These are phyloP conservation scores for Lasiosphaeria miniovina DNA, from an alignment of 495 filamentous ascomycete species.

Conservation along the genomic window DNA sequence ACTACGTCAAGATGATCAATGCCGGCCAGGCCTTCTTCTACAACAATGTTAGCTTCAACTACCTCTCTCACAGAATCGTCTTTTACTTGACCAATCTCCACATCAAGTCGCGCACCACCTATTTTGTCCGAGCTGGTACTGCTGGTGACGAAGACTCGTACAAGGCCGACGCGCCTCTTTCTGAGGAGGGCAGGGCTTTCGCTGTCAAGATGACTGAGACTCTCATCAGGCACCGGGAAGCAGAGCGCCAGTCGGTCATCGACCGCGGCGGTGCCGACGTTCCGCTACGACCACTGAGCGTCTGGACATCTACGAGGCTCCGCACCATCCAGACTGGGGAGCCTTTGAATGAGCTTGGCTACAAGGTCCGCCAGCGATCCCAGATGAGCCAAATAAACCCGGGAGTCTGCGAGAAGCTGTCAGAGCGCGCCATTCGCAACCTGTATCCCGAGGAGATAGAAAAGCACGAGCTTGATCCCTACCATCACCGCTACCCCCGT, in stretches of 20 bases:
- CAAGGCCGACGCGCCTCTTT: slow-evolving; percentile 83
- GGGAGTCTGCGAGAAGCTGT: slow-evolving; percentile 89
- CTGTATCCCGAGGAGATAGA: slow-evolving; percentile 85
- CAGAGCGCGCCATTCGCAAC: slow-evolving; percentile 67
- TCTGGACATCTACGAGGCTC: slow-evolving; percentile 92
- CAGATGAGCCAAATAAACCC: slow-evolving; percentile 98
- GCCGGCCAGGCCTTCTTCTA: slow-evolving; percentile 88
- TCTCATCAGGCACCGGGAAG: slow-evolving; percentile 74
- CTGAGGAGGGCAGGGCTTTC: slow-evolving; percentile 78
- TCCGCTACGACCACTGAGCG: slow-evolving; percentile 73
- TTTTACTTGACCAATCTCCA: slow-evolving; percentile 98
- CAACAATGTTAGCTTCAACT: slow-evolving; percentile 94
- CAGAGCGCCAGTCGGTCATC: slow-evolving; percentile 67
- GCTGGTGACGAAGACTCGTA: slow-evolving; percentile 77
- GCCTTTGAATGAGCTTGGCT: slow-evolving; percentile 71
- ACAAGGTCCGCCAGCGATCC: slow-evolving; percentile 81
- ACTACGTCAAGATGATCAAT: slow-evolving; percentile 99
- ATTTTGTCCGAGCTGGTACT: slow-evolving; percentile 79
- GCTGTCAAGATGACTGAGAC: slow-evolving; percentile 83
- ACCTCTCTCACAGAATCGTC: slow-evolving; percentile 92
- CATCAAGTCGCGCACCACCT: slow-evolving; percentile 89
- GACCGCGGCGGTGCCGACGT: slow-evolving; percentile 63
- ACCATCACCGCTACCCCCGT: slow-evolving; percentile 93
- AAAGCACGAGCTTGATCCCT: slow-evolving; percentile 93
- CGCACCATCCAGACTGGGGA: slow-evolving; percentile 90